phyloP scores from a whole-genome alignment of 108 stramenopile species.

The Discostella pseudostelligera region DNA sequence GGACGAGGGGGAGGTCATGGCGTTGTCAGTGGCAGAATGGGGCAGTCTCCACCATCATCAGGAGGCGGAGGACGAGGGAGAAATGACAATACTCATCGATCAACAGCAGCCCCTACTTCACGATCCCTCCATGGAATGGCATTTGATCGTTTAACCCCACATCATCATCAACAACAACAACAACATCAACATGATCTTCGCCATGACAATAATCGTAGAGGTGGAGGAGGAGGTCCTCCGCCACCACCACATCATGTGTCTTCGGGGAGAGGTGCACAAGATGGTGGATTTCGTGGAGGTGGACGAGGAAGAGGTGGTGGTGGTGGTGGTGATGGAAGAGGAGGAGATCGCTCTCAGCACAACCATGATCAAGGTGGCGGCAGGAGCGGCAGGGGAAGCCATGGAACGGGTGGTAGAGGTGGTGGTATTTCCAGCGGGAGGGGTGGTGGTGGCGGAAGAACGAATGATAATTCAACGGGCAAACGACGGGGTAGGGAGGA shows the following conservation, averaged over 20 bases:
- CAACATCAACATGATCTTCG: background rate
- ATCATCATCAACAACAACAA: background rate
- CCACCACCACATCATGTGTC: background rate
- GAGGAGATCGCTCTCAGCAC: background rate
- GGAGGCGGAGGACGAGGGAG: background rate
- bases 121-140: slow-evolving; percentile 6
- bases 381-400: background rate
- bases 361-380: slow-evolving; percentile 23
- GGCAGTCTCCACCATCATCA: background rate
- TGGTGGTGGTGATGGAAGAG: slow-evolving; percentile 11
- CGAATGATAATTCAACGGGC: background rate
- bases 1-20: no score
- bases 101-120: background rate
- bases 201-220: background rate
- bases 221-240: background rate
- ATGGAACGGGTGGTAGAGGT: slow-evolving; percentile 15
- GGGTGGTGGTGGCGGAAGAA: slow-evolving; percentile 13
- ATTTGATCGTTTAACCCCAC: slow-evolving; percentile 6
- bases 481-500: slow-evolving; percentile 23
- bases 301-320: background rate
- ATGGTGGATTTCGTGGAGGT: background rate
- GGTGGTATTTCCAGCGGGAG: background rate
- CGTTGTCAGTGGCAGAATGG: background rate
- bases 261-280: background rate
- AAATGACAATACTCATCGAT: background rate